phyloP scores from a whole-genome alignment of 345 rosid species.

The Carallia pectinifolia region DNA sequence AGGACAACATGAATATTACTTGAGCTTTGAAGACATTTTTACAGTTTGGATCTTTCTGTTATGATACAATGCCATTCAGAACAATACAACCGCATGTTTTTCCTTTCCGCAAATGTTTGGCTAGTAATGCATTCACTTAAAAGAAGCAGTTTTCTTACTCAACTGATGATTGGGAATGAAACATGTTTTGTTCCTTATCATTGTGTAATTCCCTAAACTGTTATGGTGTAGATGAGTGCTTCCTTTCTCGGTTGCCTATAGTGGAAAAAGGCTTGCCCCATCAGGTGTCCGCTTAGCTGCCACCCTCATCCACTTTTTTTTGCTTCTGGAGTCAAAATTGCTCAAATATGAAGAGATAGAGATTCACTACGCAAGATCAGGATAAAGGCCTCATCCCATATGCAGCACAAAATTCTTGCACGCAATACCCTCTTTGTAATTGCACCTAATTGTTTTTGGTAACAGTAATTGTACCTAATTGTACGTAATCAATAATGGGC shows the following conservation, averaged over 20 bases:
- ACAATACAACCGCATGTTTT: slow-evolving; percentile 56
- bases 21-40: slow-evolving; percentile 66
- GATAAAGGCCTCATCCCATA: slow-evolving; percentile 23
- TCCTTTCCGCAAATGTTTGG: slow-evolving; percentile 12
- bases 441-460: too few relatives aligned
- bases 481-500: not conserved
- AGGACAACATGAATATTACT: slow-evolving; percentile 84
- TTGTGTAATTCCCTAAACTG: slow-evolving; percentile 9
- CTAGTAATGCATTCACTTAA: slow-evolving; percentile 33
- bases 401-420: slow-evolving; percentile 5
- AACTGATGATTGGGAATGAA: not conserved
- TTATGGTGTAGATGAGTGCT: slow-evolving; percentile 58
- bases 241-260: slow-evolving; percentile 71
- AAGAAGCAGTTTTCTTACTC: slow-evolving; percentile 34
- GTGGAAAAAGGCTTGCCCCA: slow-evolving; percentile 86
- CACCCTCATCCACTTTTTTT: slow-evolving; percentile 69
- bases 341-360: slow-evolving; percentile 33
- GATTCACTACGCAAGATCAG: slow-evolving; percentile 28
- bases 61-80: slow-evolving; percentile 65
- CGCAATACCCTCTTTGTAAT: not conserved
- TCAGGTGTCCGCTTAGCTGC: slow-evolving; percentile 72
- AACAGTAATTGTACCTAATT: too few relatives aligned
- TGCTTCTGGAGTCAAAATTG: slow-evolving; percentile 38
- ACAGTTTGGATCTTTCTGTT: slow-evolving; percentile 49
- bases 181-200: not conserved